Conservation (phyloP, 257 asterid species). For the Solanum habrochaites region DNA sequence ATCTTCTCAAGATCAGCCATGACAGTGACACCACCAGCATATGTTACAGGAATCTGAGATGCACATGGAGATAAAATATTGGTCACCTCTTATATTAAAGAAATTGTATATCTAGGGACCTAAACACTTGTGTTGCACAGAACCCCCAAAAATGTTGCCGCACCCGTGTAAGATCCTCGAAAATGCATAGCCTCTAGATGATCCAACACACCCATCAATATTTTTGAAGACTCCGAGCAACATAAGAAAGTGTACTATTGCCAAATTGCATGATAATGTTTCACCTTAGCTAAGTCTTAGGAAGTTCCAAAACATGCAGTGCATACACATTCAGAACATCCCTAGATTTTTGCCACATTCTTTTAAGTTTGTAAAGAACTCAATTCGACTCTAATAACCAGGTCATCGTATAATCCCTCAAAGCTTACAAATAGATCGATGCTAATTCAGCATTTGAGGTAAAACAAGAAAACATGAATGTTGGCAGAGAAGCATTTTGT, state of each 20-base stretch:
- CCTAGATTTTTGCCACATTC: background rate
- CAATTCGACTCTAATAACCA: background rate
- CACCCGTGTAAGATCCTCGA: background rate
- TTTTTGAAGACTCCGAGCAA: background rate
- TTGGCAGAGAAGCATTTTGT: background rate
- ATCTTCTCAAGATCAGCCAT: conserved; percentile 81
- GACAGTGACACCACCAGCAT: conserved; percentile 85
- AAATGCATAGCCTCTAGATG: background rate
- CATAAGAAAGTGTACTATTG: background rate
- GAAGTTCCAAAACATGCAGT: background rate
- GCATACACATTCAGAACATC: background rate
- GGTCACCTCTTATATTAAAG: background rate
- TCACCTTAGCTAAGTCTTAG: background rate
- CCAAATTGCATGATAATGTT: background rate
- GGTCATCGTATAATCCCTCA: background rate
- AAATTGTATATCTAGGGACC: background rate
- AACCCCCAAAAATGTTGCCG: background rate
- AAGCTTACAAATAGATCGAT: background rate
- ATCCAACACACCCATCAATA: background rate
- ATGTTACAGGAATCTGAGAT: conserved; percentile 81
- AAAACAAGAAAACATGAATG: background rate
- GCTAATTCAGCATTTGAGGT: background rate
- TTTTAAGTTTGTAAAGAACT: background rate
- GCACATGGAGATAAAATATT: background rate
- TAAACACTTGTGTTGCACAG: background rate